Percentiles rank a stretch among this genome's conserved stretches.
Conservation (phyloP, 768 basidiomycete genomes). For the Exidia glandulosa region DNA sequence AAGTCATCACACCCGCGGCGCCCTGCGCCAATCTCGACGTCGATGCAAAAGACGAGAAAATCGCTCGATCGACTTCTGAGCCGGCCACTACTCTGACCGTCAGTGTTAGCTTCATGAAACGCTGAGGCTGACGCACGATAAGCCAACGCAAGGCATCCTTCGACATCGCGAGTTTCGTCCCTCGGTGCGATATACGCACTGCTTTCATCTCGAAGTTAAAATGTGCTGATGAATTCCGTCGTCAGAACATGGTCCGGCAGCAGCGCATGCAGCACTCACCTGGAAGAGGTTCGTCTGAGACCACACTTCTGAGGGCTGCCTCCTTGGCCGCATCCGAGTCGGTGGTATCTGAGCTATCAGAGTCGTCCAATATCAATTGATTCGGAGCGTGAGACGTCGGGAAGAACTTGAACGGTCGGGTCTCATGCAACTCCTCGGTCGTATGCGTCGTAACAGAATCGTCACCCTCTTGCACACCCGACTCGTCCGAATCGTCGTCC, state of each 20-base stretch:
- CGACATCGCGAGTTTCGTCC: not conserved
- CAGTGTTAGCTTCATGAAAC: not conserved
- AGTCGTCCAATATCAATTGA: not conserved
- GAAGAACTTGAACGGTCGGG: not conserved
- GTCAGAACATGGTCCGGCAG: not conserved
- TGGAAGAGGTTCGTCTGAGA: too few relatives aligned
- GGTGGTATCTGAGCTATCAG: not conserved
- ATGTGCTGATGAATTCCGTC: not conserved
- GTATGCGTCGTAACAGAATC: not conserved
- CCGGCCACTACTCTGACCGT: not conserved
- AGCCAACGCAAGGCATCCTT: not conserved
- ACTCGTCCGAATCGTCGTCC: not conserved
- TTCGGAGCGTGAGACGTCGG: not conserved
- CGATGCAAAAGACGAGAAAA: not conserved
- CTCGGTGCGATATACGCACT: not conserved
- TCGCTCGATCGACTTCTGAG: not conserved
- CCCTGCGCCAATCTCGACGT: too few relatives aligned
- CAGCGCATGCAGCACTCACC: too few relatives aligned
- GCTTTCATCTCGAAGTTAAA: not conserved
- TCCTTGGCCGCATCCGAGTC: too few relatives aligned
- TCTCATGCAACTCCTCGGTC: not conserved
- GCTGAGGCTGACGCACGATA: not conserved
- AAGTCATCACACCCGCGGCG: too few relatives aligned
- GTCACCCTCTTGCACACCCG: not conserved
- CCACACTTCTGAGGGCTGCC: too few relatives aligned